phyloP scores from a whole-genome alignment of 78 protist genomes.

The Pigoraptor vietnamica region DNA sequence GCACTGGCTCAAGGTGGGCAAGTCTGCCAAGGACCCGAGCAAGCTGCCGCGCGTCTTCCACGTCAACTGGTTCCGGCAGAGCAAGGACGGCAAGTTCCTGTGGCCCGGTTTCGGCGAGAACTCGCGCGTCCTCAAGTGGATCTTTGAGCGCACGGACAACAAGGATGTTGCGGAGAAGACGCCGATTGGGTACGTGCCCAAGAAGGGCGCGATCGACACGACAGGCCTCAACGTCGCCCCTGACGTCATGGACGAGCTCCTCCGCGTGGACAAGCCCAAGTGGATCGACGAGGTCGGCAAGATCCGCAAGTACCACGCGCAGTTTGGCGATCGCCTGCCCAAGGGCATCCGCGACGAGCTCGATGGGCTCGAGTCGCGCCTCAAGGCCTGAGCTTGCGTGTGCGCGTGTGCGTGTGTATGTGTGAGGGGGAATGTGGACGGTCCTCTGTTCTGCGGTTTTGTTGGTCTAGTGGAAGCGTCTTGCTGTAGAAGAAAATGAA shows the following conservation, averaged over 20 bases:
- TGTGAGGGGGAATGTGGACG: background rate
- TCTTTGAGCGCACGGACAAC: slow-evolving; percentile 54
- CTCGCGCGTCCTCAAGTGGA: slow-evolving; percentile 81
- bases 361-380: slow-evolving; percentile 2
- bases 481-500: too few species aligned
- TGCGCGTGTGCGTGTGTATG: background rate
- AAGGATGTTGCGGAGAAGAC: slow-evolving; percentile 32
- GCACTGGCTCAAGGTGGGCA: slow-evolving; percentile 68
- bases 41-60: slow-evolving; percentile 74
- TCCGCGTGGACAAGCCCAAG: background rate
- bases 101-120: slow-evolving; percentile 93
- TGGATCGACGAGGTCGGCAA: background rate
- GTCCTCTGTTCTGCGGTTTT: background rate
- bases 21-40: background rate
- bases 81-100: slow-evolving; percentile 56
- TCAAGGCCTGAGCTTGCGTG: slow-evolving; percentile 10
- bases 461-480: too few species aligned
- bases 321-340: slow-evolving; percentile 11
- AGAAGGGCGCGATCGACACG: slow-evolving; percentile 23
- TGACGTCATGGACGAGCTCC: background rate
- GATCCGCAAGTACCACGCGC: background rate
- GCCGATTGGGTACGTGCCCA: slow-evolving; percentile 62
- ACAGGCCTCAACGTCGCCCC: slow-evolving; percentile 43
- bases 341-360: background rate
- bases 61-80: slow-evolving; percentile 85